phyloP scores from a whole-genome alignment of 2,329 filamentous ascomycete species.

The Aspergillus tamarii region DNA sequence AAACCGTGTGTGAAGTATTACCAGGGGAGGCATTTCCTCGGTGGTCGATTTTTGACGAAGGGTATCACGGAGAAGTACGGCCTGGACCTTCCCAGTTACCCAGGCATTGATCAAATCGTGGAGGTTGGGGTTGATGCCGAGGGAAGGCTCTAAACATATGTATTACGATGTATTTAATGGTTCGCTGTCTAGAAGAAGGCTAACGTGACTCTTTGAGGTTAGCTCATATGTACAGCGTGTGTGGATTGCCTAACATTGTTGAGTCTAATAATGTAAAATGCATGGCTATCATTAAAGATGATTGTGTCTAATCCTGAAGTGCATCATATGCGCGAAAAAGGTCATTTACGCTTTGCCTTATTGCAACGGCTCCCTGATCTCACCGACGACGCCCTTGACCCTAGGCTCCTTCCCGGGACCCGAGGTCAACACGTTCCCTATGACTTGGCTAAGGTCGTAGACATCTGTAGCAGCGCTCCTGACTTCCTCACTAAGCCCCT shows the following conservation, averaged over 20 bases:
- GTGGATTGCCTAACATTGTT: not conserved
- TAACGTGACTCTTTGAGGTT: not conserved
- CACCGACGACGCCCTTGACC: conserved; percentile 61
- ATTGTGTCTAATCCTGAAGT: conserved; percentile 10
- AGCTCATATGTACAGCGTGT: not conserved
- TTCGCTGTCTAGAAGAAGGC: not conserved
- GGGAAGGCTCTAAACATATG: conserved; percentile 34
- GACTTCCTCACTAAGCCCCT: conserved; percentile 61
- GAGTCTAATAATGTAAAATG: conserved; percentile 8
- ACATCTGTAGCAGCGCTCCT: conserved; percentile 61
- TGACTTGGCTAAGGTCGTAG: conserved; percentile 53
- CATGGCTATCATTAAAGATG: conserved; percentile 17
- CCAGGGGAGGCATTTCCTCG: conserved; percentile 85
- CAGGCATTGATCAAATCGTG: conserved; percentile 85
- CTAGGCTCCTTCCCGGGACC: conserved; percentile 60
- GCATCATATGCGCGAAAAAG: conserved; percentile 4
- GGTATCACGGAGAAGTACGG: conserved; percentile 82
- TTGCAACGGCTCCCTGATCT: conserved; percentile 56
- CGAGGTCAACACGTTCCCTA: conserved; percentile 53
- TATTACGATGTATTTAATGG: not conserved
- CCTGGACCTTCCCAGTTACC: conserved; percentile 79
- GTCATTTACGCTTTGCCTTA: conserved; percentile 10
- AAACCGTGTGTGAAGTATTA: conserved; percentile 88
- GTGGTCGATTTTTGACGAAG: conserved; percentile 82
- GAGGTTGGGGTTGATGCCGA: conserved; percentile 62